These are phyloP conservation scores for Rosa multiflora DNA, from an alignment of 306 rosid species.

Conservation along the genomic window DNA sequence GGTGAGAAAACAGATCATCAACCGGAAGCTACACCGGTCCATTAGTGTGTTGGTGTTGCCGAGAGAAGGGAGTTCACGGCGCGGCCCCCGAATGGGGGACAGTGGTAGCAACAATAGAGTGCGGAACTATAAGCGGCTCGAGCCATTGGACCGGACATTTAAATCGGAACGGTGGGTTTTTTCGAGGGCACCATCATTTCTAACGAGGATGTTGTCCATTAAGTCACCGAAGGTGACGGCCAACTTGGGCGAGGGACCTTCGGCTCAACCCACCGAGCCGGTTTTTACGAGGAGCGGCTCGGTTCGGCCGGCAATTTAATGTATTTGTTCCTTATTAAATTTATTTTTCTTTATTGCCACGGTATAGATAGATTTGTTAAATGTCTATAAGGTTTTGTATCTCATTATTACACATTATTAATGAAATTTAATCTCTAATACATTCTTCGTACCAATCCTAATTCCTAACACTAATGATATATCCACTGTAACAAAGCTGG, in stretches of 20 bases:
- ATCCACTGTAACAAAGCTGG: background rate
- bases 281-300: slow-evolving; percentile 25
- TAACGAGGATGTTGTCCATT: slow-evolving; percentile 55
- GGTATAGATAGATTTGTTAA: background rate
- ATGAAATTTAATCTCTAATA: background rate
- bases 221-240: slow-evolving; percentile 46
- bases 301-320: slow-evolving; percentile 43
- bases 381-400: slow-evolving; percentile 10
- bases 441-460: no score
- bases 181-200: slow-evolving; percentile 55
- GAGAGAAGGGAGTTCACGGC: slow-evolving; percentile 50
- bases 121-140: slow-evolving; percentile 35
- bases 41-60: slow-evolving; percentile 64
- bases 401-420: background rate
- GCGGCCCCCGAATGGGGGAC: slow-evolving; percentile 49
- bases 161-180: slow-evolving; percentile 83
- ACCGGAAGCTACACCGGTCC: slow-evolving; percentile 56
- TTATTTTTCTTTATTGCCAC: background rate
- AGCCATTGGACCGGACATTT: slow-evolving; percentile 37
- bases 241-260: slow-evolving; percentile 36
- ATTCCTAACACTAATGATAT: no score
- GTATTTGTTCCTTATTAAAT: background rate
- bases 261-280: slow-evolving; percentile 33
- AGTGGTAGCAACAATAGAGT: slow-evolving; percentile 60
- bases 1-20: slow-evolving; percentile 61